Percentiles rank a stretch among this genome's conserved stretches.
Evolutionary conservation across 2,329 filamentous ascomycete genomes (phyloP).

Genomic region (Hypoxylon sp.): DNA sequence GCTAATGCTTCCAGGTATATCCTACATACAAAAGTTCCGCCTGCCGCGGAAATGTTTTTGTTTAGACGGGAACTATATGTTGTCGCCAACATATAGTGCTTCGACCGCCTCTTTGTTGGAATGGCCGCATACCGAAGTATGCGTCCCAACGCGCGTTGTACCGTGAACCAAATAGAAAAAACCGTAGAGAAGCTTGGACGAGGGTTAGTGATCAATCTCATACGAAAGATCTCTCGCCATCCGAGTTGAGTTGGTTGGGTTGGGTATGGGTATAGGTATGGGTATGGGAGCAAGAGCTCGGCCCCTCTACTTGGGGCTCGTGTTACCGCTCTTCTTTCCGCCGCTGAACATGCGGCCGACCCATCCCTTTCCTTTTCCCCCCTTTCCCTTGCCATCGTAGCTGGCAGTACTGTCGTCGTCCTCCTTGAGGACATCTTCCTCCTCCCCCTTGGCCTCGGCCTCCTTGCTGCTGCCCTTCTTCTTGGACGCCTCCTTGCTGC

Average conservation of each 20-base stretch:
- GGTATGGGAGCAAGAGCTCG: neutral
- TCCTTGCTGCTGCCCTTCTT: neutral
- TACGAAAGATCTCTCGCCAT: neutral
- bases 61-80: neutral
- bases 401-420: neutral
- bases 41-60: neutral
- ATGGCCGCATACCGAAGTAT: neutral
- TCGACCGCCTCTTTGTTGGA: neutral
- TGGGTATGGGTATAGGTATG: neutral
- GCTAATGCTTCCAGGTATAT: slow-evolving; percentile 3
- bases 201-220: neutral
- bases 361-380: slow-evolving; percentile 41
- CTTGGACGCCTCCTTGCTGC: neutral
- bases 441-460: neutral
- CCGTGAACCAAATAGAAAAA: neutral
- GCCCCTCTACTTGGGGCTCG: neutral
- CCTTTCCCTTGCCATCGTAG: neutral
- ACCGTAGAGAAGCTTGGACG: neutral
- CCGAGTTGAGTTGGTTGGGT: neutral
- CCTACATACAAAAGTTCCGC: neutral
- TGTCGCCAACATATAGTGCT: neutral
- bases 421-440: neutral
- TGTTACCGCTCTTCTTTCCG: slow-evolving; percentile 13
- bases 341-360: slow-evolving; percentile 47
- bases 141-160: neutral